Percentiles rank a stretch among this genome's conserved stretches.
Evolutionary conservation across 2,329 filamentous ascomycete species (phyloP).

Genomic region (Nemania sp.): DNA sequence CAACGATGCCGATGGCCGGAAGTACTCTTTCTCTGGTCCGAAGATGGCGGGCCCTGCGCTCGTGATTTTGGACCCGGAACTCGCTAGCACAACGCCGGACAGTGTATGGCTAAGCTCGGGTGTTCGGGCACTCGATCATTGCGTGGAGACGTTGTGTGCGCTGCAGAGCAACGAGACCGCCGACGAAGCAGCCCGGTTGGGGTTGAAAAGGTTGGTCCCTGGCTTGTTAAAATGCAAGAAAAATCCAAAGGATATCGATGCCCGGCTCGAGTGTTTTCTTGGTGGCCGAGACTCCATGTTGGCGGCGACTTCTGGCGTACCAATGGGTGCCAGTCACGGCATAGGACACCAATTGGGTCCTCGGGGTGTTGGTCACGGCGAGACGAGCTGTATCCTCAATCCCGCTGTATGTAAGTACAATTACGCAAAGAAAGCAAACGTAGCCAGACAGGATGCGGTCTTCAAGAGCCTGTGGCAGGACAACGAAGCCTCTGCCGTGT

Average conservation of each 20-base stretch:
- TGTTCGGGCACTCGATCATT: slow-evolving; percentile 39
- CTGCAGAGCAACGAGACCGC: slow-evolving; percentile 27
- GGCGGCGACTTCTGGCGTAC: slow-evolving; percentile 45
- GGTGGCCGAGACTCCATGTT: slow-evolving; percentile 58
- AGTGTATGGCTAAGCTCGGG: slow-evolving; percentile 62
- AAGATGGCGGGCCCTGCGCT: slow-evolving; percentile 50
- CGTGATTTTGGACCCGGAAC: slow-evolving; percentile 58
- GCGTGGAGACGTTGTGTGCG: slow-evolving; percentile 39
- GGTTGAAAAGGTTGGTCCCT: slow-evolving; percentile 29
- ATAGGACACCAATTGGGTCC: slow-evolving; percentile 59
- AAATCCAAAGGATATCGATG: slow-evolving; percentile 44
- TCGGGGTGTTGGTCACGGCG: slow-evolving; percentile 61
- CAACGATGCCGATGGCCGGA: slow-evolving; percentile 34
- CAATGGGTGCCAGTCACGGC: slow-evolving; percentile 52
- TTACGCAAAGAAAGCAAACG: slow-evolving; percentile 43
- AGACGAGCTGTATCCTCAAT: slow-evolving; percentile 60
- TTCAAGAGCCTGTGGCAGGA: slow-evolving; percentile 47
- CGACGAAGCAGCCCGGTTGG: slow-evolving; percentile 27
- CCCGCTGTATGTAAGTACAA: slow-evolving; percentile 62
- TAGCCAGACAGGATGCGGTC: slow-evolving; percentile 46
- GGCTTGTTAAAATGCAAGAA: slow-evolving; percentile 28
- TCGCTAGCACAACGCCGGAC: slow-evolving; percentile 54
- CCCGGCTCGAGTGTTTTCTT: slow-evolving; percentile 51
- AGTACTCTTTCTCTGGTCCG: slow-evolving; percentile 35
- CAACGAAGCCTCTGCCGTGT: slow-evolving; percentile 36